Evolutionary conservation across 2,329 filamentous ascomycete genomes (phyloP).

Genomic region (Beauveria sp.): DNA sequence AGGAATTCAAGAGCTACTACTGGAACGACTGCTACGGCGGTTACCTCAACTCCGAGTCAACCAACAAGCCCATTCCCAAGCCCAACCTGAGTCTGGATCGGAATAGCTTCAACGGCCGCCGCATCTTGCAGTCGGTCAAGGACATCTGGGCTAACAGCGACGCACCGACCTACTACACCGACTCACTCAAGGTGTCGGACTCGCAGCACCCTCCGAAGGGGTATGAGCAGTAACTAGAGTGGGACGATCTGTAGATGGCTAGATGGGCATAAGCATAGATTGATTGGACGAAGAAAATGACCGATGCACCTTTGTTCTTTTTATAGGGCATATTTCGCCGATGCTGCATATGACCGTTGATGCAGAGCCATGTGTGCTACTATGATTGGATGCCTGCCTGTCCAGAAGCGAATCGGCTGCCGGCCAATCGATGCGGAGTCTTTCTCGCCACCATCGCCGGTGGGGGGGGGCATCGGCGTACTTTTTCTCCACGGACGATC

Average conservation of each 20-base stretch:
- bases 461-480: neutral
- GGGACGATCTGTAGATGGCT: too few relatives aligned
- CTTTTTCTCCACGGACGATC: neutral
- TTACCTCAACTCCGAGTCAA: conserved; percentile 29
- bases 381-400: neutral
- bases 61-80: conserved; percentile 27
- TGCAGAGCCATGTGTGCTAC: neutral
- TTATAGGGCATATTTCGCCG: neutral
- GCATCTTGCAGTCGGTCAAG: conserved; percentile 30
- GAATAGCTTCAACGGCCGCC: conserved; percentile 23
- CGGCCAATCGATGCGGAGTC: neutral
- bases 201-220: conserved; percentile 34
- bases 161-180: conserved; percentile 34
- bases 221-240: conserved; percentile 20
- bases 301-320: neutral
- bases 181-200: conserved; percentile 31
- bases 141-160: conserved; percentile 28
- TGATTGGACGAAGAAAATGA: neutral
- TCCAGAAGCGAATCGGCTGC: neutral
- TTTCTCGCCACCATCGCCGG: neutral
- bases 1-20: conserved; percentile 33
- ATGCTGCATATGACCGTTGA: neutral
- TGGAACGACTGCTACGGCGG: conserved; percentile 50
- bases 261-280: too few relatives aligned
- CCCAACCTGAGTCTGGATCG: conserved; percentile 30